Percentiles rank a stretch among this genome's conserved stretches.
These are phyloP conservation scores for Cyclostephanos tholiformis DNA, from an alignment of 108 stramenopile genomes.

Conservation along the genomic window DNA sequence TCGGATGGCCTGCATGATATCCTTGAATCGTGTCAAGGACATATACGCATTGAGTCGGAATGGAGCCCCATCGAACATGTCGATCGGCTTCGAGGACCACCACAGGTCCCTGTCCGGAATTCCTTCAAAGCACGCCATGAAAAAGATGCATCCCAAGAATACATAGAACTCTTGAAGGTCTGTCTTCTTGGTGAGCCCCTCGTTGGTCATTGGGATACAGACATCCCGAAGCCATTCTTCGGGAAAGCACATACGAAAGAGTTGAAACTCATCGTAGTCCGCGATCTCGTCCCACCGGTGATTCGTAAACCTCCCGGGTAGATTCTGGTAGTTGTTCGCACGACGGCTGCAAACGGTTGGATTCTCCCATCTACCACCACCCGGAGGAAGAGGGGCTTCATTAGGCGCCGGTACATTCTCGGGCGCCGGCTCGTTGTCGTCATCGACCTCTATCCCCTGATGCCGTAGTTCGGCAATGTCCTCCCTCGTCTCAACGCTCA, in stretches of 20 bases:
- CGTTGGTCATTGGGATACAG: conserved; percentile 15
- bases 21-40: conserved; percentile 11
- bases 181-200: conserved; percentile 1
- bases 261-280: conserved; percentile 7
- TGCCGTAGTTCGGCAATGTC: conserved; percentile 10
- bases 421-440: conserved; percentile 15
- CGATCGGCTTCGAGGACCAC: conserved; percentile 21
- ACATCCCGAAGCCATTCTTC: conserved; percentile 19
- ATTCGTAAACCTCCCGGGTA: conserved; percentile 5
- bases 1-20: conserved; percentile 13
- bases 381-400: not conserved
- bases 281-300: conserved; percentile 9
- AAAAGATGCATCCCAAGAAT: conserved; percentile 16
- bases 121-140: conserved; percentile 27
- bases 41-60: conserved; percentile 19
- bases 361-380: conserved; percentile 3
- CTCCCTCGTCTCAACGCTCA: not conserved
- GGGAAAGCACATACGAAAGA: not conserved
- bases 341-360: conserved; percentile 16
- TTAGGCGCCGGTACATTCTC: conserved; percentile 7
- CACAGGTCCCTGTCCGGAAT: conserved; percentile 12
- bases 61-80: conserved; percentile 8
- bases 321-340: not conserved
- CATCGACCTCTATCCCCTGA: conserved; percentile 9
- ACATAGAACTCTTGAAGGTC: conserved; percentile 6